Percentiles rank a stretch among this genome's conserved stretches.
Conservation (phyloP, 768 basidiomycete species). For the Coprinopsis cinerea region DNA sequence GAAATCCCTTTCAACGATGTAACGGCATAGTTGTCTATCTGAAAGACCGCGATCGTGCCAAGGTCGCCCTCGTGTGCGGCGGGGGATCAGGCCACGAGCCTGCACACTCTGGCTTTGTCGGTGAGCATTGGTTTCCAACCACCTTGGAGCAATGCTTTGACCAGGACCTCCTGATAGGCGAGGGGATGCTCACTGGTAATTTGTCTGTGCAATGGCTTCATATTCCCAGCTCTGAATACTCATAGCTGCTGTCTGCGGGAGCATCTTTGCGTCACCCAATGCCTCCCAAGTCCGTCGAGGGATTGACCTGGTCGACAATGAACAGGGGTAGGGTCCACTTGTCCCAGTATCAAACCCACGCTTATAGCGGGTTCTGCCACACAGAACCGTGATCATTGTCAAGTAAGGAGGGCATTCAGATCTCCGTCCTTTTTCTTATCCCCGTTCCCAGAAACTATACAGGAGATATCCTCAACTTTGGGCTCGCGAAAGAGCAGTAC, state of each 20-base stretch:
- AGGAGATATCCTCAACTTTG: conserved; percentile 88
- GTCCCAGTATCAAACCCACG: neutral
- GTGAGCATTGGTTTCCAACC: conserved; percentile 30
- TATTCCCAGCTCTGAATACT: neutral
- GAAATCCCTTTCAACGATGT: conserved; percentile 10
- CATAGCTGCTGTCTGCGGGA: conserved; percentile 75
- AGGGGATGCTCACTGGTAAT: conserved; percentile 72
- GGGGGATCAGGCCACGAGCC: conserved; percentile 92
- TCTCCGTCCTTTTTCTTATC: neutral
- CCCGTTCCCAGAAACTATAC: conserved; percentile 89
- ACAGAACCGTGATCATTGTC: conserved; percentile 75
- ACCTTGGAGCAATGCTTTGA: neutral
- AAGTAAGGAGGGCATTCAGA: conserved; percentile 42
- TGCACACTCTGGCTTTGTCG: conserved; percentile 86
- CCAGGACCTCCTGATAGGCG: conserved; percentile 34
- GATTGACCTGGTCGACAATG: conserved; percentile 69
- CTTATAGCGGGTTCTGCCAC: neutral
- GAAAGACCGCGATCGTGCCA: conserved; percentile 48
- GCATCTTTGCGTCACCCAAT: conserved; percentile 87
- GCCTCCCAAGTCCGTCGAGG: conserved; percentile 77
- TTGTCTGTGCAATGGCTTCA: neutral
- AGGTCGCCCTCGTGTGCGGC: conserved; percentile 76
- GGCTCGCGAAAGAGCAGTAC: conserved; percentile 81
- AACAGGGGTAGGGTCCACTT: conserved; percentile 50
- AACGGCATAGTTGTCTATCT: conserved; percentile 53